Evolutionary conservation across 2,329 filamentous ascomycete species (phyloP), one percentile per base, ranked within the genome.

Genomic region (Juglanconis juglandina): DNA sequence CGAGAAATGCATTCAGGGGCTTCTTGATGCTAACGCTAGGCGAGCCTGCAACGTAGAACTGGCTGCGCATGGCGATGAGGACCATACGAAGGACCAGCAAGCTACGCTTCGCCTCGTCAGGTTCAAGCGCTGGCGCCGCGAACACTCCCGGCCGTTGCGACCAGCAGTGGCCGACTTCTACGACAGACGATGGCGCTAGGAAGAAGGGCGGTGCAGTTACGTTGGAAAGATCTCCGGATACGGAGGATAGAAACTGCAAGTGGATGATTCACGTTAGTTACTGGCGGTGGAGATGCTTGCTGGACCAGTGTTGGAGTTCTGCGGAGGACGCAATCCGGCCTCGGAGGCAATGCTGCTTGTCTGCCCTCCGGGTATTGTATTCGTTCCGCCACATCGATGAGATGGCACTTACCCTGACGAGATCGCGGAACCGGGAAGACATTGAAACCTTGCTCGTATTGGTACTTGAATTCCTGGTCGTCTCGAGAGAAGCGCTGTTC

Each of bases 161-260:
- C 79, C 80, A 83, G 66, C 78, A 81, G 62, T 76, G 76, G 58
- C 79, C 79, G 39, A 79, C 78, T 66, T 83, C 80, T 52, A 80
- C 78, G 5, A 81, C 80, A 11, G 80, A 81, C 30, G 74, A 79
- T 0, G 77, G 72, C 0, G 77, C 76, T 10, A 83, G 73, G 65
- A 82, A 78, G 54, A 76, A 79, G 2, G 79, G 79, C 0, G 80
- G 80, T 1, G 79, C 80, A 0, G 80, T 81, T 49, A 82, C 74
- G 58, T 81, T 82, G 60, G 80, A 76, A 17, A 83, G 76, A 56
- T 82, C 80, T 59, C 80, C 79, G 63, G 79, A 78, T 50, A 81
- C 69, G 14, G 72, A 69, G 33, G 67, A 63, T 14, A 74, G 68
- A 62, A 74, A 73, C 70, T 74, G 56, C 17, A 9, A 10, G 39